Evolutionary conservation across 1,139 yeast species (phyloP).

Genomic region (Candida labiduridarum): DNA sequence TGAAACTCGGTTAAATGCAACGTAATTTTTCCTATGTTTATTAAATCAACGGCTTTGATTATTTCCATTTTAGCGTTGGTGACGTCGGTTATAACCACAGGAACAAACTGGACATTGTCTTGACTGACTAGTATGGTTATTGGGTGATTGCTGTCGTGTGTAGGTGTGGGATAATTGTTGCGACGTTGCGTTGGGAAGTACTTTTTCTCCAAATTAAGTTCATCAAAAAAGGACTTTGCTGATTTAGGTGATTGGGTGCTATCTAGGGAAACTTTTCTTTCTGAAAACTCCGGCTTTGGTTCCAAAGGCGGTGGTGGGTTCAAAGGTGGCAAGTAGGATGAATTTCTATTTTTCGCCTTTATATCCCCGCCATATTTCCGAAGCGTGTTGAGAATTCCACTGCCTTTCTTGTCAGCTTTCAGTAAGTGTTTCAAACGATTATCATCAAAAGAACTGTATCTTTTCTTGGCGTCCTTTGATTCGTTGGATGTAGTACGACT

Average conservation of each 20-base stretch:
- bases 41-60: slow-evolving; percentile 41
- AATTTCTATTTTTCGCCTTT: slow-evolving; percentile 26
- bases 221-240: slow-evolving; percentile 6
- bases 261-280: slow-evolving; percentile 8
- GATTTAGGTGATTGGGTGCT: slow-evolving; percentile 12
- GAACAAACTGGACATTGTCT: slow-evolving; percentile 57
- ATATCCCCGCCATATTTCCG: slow-evolving; percentile 47
- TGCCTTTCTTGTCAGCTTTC: slow-evolving; percentile 27
- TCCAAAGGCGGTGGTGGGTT: slow-evolving; percentile 13
- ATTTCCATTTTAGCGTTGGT: slow-evolving; percentile 40
- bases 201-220: slow-evolving; percentile 22
- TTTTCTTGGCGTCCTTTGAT: slow-evolving; percentile 7
- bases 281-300: slow-evolving; percentile 6
- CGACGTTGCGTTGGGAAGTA: slow-evolving; percentile 30
- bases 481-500: slow-evolving; percentile 60
- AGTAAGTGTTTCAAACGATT: slow-evolving; percentile 7
- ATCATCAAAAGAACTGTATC: slow-evolving; percentile 7
- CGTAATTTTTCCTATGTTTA: slow-evolving; percentile 42
- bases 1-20: slow-evolving; percentile 76
- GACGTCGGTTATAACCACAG: slow-evolving; percentile 35
- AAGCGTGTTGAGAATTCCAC: slow-evolving; percentile 43
- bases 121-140: slow-evolving; percentile 52
- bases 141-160: not conserved
- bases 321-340: slow-evolving; percentile 11
- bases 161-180: not conserved